Percentiles rank a stretch among this genome's conserved stretches.
Conservation (phyloP, 768 basidiomycete genomes). For the Lentinus brumalis region DNA sequence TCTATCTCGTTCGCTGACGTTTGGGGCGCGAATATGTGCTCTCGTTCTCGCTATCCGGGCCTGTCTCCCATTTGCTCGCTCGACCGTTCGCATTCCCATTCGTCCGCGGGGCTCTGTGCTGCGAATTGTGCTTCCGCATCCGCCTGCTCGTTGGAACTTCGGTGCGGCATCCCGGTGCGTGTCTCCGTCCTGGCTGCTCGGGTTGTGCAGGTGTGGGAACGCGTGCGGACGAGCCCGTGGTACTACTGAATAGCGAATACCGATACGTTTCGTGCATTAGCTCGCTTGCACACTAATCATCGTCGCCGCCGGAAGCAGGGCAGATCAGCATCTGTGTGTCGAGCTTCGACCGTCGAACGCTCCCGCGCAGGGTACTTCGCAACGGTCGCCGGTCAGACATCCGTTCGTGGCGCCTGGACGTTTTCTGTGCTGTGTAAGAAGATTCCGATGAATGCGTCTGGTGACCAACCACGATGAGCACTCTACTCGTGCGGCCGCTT, state of each 20-base stretch:
- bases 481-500: not conserved
- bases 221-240: not conserved
- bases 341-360: not conserved
- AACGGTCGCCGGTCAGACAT: slow-evolving; percentile 8
- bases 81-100: slow-evolving; percentile 10
- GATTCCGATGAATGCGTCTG: not conserved
- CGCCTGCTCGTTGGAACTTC: not conserved
- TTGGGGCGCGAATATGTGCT: slow-evolving; percentile 14
- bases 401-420: not conserved
- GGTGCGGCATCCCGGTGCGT: slow-evolving; percentile 1
- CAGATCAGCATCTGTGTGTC: not conserved
- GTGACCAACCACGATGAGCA: not conserved
- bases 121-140: not conserved
- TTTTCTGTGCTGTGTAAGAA: not conserved
- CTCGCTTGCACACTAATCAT: not conserved
- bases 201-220: not conserved
- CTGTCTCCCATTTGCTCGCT: slow-evolving; percentile 14
- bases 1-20: slow-evolving; percentile 19
- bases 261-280: not conserved
- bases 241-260: not conserved
- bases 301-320: slow-evolving; percentile 12
- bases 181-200: not conserved
- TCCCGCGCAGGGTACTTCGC: not conserved
- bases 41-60: not conserved
- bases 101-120: not conserved